A percentile compares a stretch with the other conserved stretches of the same genome.
Conservation (phyloP, 2,329 filamentous ascomycete species). For the Periconia sp. region DNA sequence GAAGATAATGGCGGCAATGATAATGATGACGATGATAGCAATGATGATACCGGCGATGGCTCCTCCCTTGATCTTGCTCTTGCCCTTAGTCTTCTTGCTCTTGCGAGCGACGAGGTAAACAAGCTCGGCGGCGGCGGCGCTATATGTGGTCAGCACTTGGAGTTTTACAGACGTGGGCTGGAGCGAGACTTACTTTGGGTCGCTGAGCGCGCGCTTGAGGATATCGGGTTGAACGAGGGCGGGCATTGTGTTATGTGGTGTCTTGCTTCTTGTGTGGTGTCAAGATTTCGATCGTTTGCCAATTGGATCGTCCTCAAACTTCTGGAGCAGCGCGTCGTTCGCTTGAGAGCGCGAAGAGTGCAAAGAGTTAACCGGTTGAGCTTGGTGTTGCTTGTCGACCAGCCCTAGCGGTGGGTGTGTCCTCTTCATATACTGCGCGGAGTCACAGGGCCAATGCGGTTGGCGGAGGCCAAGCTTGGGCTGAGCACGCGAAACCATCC, state of each 20-base stretch:
- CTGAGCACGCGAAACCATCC: too few relatives aligned
- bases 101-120: constrained; percentile 10
- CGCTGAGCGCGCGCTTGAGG: constrained; percentile 4
- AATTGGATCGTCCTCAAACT: too few relatives aligned
- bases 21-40: constrained; percentile 4
- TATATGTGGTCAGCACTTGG: background rate
- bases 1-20: constrained; percentile 5
- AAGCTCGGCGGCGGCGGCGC: background rate
- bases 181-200: constrained; percentile 8
- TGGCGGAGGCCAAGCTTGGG: too few relatives aligned
- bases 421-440: too few relatives aligned
- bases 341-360: too few relatives aligned
- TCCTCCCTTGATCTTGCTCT: constrained; percentile 8
- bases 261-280: too few relatives aligned
- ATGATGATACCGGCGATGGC: constrained; percentile 12
- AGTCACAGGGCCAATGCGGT: too few relatives aligned
- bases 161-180: background rate
- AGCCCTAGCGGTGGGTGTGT: too few relatives aligned
- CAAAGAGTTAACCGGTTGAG: too few relatives aligned
- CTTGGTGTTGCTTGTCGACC: too few relatives aligned
- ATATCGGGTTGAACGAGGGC: constrained; percentile 5
- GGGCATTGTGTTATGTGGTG: constrained; percentile 4
- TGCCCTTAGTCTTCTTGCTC: constrained; percentile 3
- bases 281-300: too few relatives aligned
- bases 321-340: too few relatives aligned